Base-by-base conservation (phyloP, 2,329 filamentous ascomycete species). In the Rasamsonia emersonii region DNA sequence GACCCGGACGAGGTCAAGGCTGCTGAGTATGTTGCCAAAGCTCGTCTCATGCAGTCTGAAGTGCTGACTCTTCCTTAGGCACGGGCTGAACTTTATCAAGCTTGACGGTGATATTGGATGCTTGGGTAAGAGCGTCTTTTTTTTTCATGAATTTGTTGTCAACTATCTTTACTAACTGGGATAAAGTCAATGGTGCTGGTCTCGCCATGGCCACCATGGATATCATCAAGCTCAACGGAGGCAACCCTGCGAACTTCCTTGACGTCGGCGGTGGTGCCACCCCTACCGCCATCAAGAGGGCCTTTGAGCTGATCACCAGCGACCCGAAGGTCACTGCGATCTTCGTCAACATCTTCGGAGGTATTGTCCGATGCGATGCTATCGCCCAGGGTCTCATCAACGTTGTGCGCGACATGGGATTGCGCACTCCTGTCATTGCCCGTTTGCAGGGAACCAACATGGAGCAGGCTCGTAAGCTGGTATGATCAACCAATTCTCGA, bases 141-240 rank as follows among this genome's bases (percentile, higher is more conserved):
- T 31, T 16, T 9, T 9, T n/a, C n/a, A n/a, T n/a, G n/a, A n/a
- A 24, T 9, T 23, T 23, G 4, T 8, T 17, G 11, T 24, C 10
- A 18, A 18, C 17, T 20, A 17, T 9, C 11, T 25, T 36, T 38
- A 28, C 29, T 38, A 20, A 29, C 11, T 34, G 9, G 15, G 31
- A 10, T 36, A 16, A 44, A 50, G 91, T 98, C 71, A 98, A 98
- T 71, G 91, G 91, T 61, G 91, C 91, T 54, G 91, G 91, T 70
- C 82, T 98, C 47, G 91, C 91, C 67, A 98, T 98, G 91, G 91
- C 91, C 43, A 98, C 91, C 61, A 98, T 98, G 91, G 91, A 98
- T 66, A 96, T 98, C 65, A 98, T 98, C 77, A 96, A 98, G 79
- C 77, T 98, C 43, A 98, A 96, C 69, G 91, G 91, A 50, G 91